Percentiles rank a stretch among this genome's conserved stretches.
These are phyloP conservation scores for Cladosporium sp. DNA, from an alignment of 2,329 filamentous ascomycete genomes.

Conservation along the genomic window DNA sequence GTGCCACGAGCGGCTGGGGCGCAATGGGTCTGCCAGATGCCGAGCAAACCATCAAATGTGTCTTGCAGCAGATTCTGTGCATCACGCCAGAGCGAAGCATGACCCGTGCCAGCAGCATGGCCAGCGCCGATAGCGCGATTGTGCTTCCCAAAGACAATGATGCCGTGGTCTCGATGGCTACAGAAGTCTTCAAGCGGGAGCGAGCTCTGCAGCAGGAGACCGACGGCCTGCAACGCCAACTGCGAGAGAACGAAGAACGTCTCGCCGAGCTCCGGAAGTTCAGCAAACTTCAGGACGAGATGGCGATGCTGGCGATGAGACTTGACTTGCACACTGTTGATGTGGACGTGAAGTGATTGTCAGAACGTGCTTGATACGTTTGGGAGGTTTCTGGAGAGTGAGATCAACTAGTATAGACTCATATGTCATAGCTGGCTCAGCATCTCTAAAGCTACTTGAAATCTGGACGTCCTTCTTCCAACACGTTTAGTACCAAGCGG, in stretches of 20 bases:
- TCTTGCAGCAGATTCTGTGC: slow-evolving; percentile 6
- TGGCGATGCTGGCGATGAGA: slow-evolving; percentile 5
- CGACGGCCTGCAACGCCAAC: neutral
- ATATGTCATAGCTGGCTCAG: no score
- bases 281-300: neutral
- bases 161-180: neutral
- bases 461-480: no score
- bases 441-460: no score
- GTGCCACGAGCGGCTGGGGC: neutral
- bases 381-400: no score
- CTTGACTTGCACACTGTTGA: slow-evolving; percentile 1
- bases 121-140: slow-evolving; percentile 1
- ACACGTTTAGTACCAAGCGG: no score
- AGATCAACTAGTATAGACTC: no score
- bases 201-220: neutral
- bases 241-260: slow-evolving; percentile 3
- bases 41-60: neutral
- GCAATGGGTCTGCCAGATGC: neutral
- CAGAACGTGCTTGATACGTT: no score
- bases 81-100: neutral
- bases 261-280: neutral
- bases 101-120: neutral
- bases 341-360: neutral
- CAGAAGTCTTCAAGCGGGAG: neutral
- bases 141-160: neutral